Percentiles rank a stretch among this genome's conserved stretches.
Evolutionary conservation across 2,329 filamentous ascomycete species (phyloP).

Genomic region (Trichoderma sp.): DNA sequence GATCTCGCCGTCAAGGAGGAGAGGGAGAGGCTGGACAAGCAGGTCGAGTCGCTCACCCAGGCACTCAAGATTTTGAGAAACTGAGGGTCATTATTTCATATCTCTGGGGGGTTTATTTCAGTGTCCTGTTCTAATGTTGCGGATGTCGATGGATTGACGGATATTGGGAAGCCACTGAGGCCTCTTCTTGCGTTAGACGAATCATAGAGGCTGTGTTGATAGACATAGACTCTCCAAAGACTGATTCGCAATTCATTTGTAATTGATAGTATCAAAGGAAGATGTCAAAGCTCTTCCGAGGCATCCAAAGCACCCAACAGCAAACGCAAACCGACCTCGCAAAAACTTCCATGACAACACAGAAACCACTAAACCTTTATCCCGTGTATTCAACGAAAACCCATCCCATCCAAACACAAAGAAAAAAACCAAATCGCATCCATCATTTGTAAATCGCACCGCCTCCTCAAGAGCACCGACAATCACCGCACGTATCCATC

Average conservation of each 20-base stretch:
- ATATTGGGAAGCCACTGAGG: not conserved
- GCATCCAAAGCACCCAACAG: not conserved
- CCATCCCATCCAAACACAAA: not conserved
- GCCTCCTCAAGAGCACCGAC: not conserved
- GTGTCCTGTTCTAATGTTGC: too few species aligned
- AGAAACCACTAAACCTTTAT: too few species aligned
- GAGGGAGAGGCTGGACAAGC: slow-evolving; percentile 46
- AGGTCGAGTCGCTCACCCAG: slow-evolving; percentile 50
- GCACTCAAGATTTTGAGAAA: slow-evolving; percentile 37
- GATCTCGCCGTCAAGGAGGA: slow-evolving; percentile 33
- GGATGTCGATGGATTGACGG: not conserved
- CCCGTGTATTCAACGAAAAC: not conserved
- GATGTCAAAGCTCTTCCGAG: not conserved
- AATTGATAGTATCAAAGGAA: not conserved
- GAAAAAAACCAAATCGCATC: too few species aligned
- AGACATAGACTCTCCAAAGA: not conserved
- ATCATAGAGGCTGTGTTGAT: not conserved
- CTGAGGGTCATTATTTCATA: not conserved
- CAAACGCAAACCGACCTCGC: not conserved
- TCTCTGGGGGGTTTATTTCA: too few species aligned
- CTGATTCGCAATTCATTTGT: not conserved
- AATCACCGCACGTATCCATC: slow-evolving; percentile 29
- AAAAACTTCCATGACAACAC: too few species aligned
- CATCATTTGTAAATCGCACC: not conserved
- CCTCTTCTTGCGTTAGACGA: rapidly evolving